phyloP scores from a whole-genome alignment of 352 stramenopile species.

The Phytophthora pini region DNA sequence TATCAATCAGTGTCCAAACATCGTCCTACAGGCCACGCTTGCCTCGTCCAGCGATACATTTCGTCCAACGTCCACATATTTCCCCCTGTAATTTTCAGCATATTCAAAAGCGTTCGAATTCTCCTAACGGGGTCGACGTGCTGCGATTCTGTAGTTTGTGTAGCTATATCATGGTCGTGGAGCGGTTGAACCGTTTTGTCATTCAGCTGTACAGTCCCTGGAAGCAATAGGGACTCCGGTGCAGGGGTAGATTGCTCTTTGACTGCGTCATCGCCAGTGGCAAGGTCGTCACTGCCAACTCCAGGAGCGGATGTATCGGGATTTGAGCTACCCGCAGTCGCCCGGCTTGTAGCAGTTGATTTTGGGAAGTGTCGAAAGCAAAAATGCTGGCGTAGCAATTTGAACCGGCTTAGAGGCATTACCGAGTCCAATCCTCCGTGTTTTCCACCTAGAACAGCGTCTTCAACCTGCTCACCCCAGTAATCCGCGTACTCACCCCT shows the following conservation, averaged over 20 bases:
- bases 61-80: slow-evolving; percentile 5
- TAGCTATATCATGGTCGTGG: not conserved
- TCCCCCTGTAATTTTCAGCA: slow-evolving; percentile 4
- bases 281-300: slow-evolving; percentile 1
- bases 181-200: not conserved
- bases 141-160: not conserved
- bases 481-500: slow-evolving; percentile 27
- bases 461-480: not conserved
- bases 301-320: not conserved
- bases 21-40: not conserved
- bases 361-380: slow-evolving; percentile 22
- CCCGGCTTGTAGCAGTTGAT: not conserved
- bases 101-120: slow-evolving; percentile 23
- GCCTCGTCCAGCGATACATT: slow-evolving; percentile 2
- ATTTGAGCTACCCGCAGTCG: not conserved
- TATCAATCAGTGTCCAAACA: slow-evolving; percentile 7
- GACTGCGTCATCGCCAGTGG: no score
- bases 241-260: not conserved
- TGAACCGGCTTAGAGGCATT: slow-evolving; percentile 32
- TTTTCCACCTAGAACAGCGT: slow-evolving; percentile 8
- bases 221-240: not conserved
- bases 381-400: slow-evolving; percentile 26
- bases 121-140: not conserved
- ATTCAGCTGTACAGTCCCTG: not conserved
- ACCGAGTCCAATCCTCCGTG: slow-evolving; percentile 8